Evolutionary conservation across 768 basidiomycete species (phyloP).

Genomic region (Suillus decipiens): DNA sequence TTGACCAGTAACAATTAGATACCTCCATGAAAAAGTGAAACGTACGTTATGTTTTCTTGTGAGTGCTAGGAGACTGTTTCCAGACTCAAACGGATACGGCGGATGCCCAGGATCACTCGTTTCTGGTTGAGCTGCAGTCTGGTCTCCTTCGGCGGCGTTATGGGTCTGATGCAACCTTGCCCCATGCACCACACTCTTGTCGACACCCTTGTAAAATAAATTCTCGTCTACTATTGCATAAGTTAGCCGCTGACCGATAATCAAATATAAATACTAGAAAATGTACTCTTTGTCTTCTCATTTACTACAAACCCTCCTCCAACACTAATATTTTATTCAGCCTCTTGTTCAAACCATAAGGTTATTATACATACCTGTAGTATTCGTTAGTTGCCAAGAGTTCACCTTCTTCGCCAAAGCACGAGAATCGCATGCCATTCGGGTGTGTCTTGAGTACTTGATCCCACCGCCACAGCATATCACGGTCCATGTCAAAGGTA

Average conservation of each 20-base stretch:
- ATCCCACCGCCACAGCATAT: slow-evolving; percentile 93
- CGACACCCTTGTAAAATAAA: slow-evolving; percentile 89
- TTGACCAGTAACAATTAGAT: background rate
- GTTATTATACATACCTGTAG: slow-evolving; percentile 52
- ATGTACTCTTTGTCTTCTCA: slow-evolving; percentile 82
- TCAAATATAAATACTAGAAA: background rate
- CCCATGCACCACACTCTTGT: slow-evolving; percentile 78
- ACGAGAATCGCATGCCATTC: slow-evolving; percentile 93
- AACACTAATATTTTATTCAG: slow-evolving; percentile 47
- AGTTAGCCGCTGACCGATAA: background rate
- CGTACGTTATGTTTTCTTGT: slow-evolving; percentile 83
- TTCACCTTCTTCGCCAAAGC: slow-evolving; percentile 78
- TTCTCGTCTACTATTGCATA: slow-evolving; percentile 77
- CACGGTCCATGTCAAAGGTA: slow-evolving; percentile 82
- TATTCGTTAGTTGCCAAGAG: slow-evolving; percentile 94
- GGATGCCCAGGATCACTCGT: slow-evolving; percentile 52
- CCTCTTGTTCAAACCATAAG: background rate
- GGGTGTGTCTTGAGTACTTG: slow-evolving; percentile 87
- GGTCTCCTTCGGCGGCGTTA: slow-evolving; percentile 35
- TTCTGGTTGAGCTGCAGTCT: slow-evolving; percentile 15
- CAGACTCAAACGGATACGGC: slow-evolving; percentile 82
- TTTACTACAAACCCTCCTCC: slow-evolving; percentile 96
- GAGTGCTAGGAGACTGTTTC: slow-evolving; percentile 69
- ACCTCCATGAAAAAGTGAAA: slow-evolving; percentile 15
- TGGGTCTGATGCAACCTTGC: slow-evolving; percentile 74